Conservation (phyloP, 495 filamentous ascomycete species). For the Penicillium salamii region DNA sequence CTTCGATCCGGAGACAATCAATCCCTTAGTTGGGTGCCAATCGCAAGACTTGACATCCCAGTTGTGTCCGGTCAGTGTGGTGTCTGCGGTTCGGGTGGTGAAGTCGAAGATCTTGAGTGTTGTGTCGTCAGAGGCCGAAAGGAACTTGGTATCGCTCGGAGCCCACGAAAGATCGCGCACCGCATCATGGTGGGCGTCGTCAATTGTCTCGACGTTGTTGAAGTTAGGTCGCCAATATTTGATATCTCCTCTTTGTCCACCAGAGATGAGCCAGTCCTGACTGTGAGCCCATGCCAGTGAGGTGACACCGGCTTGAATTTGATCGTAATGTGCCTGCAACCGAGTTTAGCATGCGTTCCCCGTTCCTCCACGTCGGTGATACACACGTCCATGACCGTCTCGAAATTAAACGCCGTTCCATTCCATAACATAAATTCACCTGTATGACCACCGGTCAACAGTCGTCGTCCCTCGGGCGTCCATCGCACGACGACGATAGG, state of each 20-base stretch:
- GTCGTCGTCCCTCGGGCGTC: constrained; percentile 90
- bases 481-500: constrained; percentile 96
- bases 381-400: constrained; percentile 89
- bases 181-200: constrained; percentile 84
- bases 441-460: constrained; percentile 90
- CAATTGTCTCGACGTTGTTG: constrained; percentile 94
- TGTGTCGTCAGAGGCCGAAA: constrained; percentile 91
- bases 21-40: constrained; percentile 94
- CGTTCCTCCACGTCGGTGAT: not conserved
- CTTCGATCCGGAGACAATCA: constrained; percentile 95
- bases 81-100: constrained; percentile 76
- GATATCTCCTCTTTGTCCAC: constrained; percentile 89
- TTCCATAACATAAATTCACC: constrained; percentile 99
- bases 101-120: constrained; percentile 96
- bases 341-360: not conserved
- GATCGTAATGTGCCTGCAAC: constrained; percentile 73
- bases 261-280: constrained; percentile 94
- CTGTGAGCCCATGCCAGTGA: constrained; percentile 86
- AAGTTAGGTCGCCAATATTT: constrained; percentile 99
- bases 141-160: constrained; percentile 91
- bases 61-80: constrained; percentile 78
- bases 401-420: constrained; percentile 97
- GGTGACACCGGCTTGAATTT: constrained; percentile 71
- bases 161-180: constrained; percentile 91
- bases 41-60: constrained; percentile 97